Evolutionary conservation across 257 asterid species (phyloP).

Genomic region (Solanum chmielewskii): DNA sequence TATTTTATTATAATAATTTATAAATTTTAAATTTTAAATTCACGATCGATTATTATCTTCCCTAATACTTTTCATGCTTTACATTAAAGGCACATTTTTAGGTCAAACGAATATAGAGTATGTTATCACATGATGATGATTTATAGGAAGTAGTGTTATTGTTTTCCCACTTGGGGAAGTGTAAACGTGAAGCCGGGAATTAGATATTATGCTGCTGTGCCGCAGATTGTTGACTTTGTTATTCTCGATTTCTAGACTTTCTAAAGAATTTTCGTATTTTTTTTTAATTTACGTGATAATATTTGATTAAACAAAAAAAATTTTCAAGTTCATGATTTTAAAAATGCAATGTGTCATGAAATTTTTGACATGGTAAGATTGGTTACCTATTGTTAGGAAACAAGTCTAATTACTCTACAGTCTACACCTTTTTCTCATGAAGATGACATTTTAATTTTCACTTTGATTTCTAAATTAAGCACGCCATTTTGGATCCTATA

Average conservation of each 20-base stretch:
- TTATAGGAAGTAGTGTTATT: not conserved
- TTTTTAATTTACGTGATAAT: not conserved
- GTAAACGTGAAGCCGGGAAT: not conserved
- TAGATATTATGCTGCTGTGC: not conserved
- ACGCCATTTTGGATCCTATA: not conserved
- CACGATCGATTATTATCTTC: not conserved
- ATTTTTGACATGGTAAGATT: not conserved
- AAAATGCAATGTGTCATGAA: not conserved
- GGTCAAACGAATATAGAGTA: not conserved
- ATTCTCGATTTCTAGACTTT: not conserved
- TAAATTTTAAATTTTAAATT: not conserved
- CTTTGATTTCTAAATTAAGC: not conserved
- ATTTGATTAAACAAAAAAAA: fast-evolving
- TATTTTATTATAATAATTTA: fast-evolving
- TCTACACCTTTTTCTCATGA: not conserved
- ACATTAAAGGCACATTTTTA: not conserved
- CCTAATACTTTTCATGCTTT: not conserved
- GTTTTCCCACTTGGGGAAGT: not conserved
- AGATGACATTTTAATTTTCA: not conserved
- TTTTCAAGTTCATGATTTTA: too few species aligned
- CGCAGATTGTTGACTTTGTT: not conserved
- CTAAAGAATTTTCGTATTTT: not conserved
- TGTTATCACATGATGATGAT: not conserved
- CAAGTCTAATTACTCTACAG: not conserved
- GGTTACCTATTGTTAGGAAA: not conserved